Percentiles rank a stretch among this genome's conserved stretches.
These are phyloP conservation scores for Monosporascus sp. DNA, from an alignment of 2,329 filamentous ascomycete species.

Conservation along the genomic window DNA sequence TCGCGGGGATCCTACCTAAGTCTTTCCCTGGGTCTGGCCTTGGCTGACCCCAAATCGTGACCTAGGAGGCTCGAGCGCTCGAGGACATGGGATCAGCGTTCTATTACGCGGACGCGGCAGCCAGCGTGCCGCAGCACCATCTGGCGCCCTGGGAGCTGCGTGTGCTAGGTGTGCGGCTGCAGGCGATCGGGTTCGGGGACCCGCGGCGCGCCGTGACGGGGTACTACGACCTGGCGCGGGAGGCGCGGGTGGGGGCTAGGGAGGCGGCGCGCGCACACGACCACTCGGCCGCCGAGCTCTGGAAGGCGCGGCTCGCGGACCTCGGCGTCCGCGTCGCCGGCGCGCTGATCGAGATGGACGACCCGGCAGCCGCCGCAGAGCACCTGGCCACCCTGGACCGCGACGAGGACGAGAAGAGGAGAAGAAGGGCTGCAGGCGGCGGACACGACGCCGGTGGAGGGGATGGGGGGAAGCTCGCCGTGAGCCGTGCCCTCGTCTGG, in stretches of 20 bases:
- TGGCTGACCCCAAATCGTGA: too few relatives aligned
- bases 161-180: constrained; percentile 74
- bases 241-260: constrained; percentile 60
- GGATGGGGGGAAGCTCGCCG: constrained; percentile 34
- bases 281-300: constrained; percentile 54
- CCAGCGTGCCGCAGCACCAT: constrained; percentile 38
- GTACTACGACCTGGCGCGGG: constrained; percentile 80
- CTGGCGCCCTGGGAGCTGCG: constrained; percentile 85
- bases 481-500: constrained; percentile 62
- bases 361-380: constrained; percentile 70
- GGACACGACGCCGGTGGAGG: constrained; percentile 15
- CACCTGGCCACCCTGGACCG: constrained; percentile 59
- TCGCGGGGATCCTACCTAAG: too few relatives aligned
- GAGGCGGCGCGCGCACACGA: constrained; percentile 39
- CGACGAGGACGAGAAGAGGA: constrained; percentile 19
- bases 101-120: constrained; percentile 47
- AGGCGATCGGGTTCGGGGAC: constrained; percentile 82
- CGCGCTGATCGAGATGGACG: constrained; percentile 79
- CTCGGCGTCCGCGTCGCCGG: constrained; percentile 63
- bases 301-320: constrained; percentile 68
- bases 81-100: constrained; percentile 55
- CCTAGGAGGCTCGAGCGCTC: constrained; percentile 52
- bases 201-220: constrained; percentile 79
- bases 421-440: too few relatives aligned
- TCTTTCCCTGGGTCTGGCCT: too few relatives aligned